Base-by-base conservation (phyloP, 176 grass and related monocot species). In the Oryza longistaminata region DNA sequence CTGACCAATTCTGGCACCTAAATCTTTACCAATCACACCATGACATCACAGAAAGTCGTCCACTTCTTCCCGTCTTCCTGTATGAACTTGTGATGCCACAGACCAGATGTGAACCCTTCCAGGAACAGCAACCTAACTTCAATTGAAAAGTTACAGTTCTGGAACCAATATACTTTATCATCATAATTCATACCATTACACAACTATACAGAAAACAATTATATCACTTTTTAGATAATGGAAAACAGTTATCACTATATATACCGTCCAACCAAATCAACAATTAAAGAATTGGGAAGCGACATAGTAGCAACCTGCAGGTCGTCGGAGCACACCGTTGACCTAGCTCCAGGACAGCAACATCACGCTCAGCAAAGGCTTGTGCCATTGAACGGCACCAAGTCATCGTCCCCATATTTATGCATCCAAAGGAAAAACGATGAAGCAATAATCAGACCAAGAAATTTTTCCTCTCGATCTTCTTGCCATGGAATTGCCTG, bases 311-410 rank as follows among this genome's bases (percentile, higher is more conserved):
- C 73, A 48, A 75, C 44, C 22, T 19, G 37, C 35, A 69, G 70
- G 65, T 80, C 77, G 31, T 42, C 42, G 29, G 27, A 62, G 45
- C 83, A 34, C 8, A 33, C 2, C 19, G 76, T 85, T 89, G 82
- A 89, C 82, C 52, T 53, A 29, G 82, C 73, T 29, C 44, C 66
- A 17, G 45, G 79, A 82, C 22, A 71, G 46, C 82, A 53, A 69
- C 73, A 49, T 1, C 29, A 40, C 24, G 43, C 37, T 34, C 37
- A 62, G 64, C 58, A 48, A 46, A 46, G 67, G 3, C 16, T 31
- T 33, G 58, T 6, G 17, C 55, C 9, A 7, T 60, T 45, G 34
- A 39, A 4, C 26, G 39, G 7, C 45, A 37, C 22, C 26, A 3
- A 68, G 69, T 66, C 83, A 75, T n/a, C 26, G 33, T 21, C 17